Conservation (phyloP, 139 green algal genomes). For the Trebouxia sp. region DNA sequence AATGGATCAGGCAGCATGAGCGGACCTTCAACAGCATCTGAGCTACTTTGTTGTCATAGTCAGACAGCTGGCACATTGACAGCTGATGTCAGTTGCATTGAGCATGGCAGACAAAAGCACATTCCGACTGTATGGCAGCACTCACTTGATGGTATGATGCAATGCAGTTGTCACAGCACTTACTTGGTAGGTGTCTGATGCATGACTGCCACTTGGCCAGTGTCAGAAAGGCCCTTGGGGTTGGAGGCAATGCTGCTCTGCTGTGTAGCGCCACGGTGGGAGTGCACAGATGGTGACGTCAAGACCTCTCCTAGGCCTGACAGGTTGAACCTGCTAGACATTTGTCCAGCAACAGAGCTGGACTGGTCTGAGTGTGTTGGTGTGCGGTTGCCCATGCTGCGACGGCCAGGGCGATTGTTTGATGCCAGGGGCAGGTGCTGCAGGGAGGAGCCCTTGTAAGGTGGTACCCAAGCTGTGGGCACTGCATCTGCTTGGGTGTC, state of each 20-base stretch:
- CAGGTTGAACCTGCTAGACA: constrained; percentile 10
- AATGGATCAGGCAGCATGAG: no score
- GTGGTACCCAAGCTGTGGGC: not conserved
- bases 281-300: constrained; percentile 1
- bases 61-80: no score
- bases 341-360: not conserved
- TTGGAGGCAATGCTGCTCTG: constrained; percentile 22
- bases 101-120: no score
- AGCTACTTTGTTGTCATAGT: no score
- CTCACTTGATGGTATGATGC: no score
- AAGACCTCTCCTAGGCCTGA: not conserved
- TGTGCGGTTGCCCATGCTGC: not conserved
- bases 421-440: not conserved
- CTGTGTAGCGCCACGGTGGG: not conserved
- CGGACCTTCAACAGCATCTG: no score
- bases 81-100: no score
- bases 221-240: constrained; percentile 3
- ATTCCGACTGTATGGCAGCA: no score
- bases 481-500: not conserved
- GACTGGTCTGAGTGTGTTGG: not conserved
- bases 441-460: constrained; percentile 13
- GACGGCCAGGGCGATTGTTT: not conserved
- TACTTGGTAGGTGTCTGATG: constrained; percentile 1
- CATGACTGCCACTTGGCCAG: not conserved
- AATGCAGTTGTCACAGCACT: not conserved